phyloP scores from a whole-genome alignment of 78 protist species.

The Bigelowiella natans region DNA sequence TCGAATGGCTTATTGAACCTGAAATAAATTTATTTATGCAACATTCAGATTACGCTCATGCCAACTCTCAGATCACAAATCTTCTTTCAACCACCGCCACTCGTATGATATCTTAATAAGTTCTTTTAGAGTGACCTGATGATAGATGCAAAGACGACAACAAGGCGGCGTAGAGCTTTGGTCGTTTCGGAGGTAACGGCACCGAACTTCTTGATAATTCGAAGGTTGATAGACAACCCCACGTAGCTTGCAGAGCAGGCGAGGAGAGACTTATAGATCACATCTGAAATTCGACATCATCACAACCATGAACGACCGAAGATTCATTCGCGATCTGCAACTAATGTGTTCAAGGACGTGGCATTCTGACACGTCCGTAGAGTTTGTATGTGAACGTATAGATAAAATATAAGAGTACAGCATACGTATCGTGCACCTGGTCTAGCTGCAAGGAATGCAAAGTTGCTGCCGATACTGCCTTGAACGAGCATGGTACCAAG shows the following conservation, averaged over 20 bases:
- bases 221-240: not conserved
- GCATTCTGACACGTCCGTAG: no score
- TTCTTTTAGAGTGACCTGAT: not conserved
- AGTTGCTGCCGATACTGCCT: not conserved
- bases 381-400: no score
- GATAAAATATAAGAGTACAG: no score
- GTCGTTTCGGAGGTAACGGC: not conserved
- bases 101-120: not conserved
- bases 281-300: no score
- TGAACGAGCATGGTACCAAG: not conserved
- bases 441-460: not conserved
- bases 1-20: not conserved
- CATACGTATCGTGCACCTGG: no score
- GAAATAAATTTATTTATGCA: not conserved
- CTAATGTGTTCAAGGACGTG: no score
- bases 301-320: no score
- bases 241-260: not conserved
- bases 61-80: no score
- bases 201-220: not conserved
- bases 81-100: not conserved
- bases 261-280: not conserved
- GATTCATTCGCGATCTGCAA: no score
- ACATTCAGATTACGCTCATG: not conserved
- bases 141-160: not conserved
- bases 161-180: not conserved